These are phyloP conservation scores for Conidiobolus incongruus DNA, from an alignment of 371 early-diverging fungal genomes.

Conservation along the genomic window DNA sequence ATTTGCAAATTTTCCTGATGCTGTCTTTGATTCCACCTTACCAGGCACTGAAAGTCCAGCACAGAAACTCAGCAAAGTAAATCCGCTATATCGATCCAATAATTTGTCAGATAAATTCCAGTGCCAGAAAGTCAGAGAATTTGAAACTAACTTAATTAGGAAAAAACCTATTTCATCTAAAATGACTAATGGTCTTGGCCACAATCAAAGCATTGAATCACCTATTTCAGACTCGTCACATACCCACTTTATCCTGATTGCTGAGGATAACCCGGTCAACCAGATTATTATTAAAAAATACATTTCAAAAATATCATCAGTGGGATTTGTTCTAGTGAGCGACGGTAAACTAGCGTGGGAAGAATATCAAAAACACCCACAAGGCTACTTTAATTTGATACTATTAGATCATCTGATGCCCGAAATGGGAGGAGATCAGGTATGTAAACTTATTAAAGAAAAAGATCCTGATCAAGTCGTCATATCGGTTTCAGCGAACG, in stretches of 20 bases:
- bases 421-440: slow-evolving; percentile 4
- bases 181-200: no score
- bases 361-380: background rate
- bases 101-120: no score
- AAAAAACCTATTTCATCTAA: no score
- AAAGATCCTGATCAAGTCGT: slow-evolving; percentile 1
- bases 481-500: slow-evolving; percentile 5
- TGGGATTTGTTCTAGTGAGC: slow-evolving; percentile 1
- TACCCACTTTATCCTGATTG: slow-evolving; percentile 4
- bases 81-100: no score
- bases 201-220: no score
- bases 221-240: no score
- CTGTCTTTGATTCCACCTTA: no score
- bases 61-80: no score
- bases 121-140: no score
- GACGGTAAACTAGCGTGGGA: slow-evolving; percentile 4
- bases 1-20: no score
- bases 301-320: slow-evolving; percentile 2
- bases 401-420: slow-evolving; percentile 6
- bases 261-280: slow-evolving; percentile 6
- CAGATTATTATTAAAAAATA: slow-evolving; percentile 2
- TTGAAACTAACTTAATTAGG: no score
- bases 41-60: no score
- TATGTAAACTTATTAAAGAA: slow-evolving; percentile 1
- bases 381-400: slow-evolving; percentile 3